Base-by-base conservation (phyloP, 1,139 yeast genomes). In the Casaregolazyma suthepensis region DNA sequence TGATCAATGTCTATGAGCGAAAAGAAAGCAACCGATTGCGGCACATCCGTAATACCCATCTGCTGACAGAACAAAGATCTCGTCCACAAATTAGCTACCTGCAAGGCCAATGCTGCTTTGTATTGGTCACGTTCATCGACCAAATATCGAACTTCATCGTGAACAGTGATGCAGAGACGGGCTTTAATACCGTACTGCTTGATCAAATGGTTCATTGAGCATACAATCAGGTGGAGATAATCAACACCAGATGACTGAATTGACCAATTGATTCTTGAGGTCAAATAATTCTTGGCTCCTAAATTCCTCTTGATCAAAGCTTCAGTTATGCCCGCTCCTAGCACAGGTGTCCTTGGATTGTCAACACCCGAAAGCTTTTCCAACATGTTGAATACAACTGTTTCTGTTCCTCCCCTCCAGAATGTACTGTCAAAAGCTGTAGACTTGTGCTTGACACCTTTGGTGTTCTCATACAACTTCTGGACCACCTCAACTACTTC, bases 161-260 rank as follows among this genome's bases (percentile, higher is more conserved):
- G 99, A 37, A 94, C 97, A 0, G 99, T 90, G 18, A 94, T 76
- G 57, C 85, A 75, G 54, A 94, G 74, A 52, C 99, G 73, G 0
- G 96, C 96, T 45, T 85, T 79, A n/a, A 94, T 73, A 4, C 74
- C 67, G 67, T 82, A 93, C 56, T 76, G 77, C 43, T 80, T 76
- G 49, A 80, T 76, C 60, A 94, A 74, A 64, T 89, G 88, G 56
- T 89, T 88, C 98, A 94, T 93, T 0, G 96, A 83, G 4, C 90
- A 80, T 54, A 93, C 78, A 54, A 94, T 70, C 45, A 94, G 69
- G 67, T 94, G 99, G 52, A 94, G 75, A 66, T 94, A 94, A 67
- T 94, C 99, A 17, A 94, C 99, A 44, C 99, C 99, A 0, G 97
- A 89, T 44, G 97, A 89, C 68, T 94, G 99, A 65, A 94, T 94